Conservation (phyloP, 768 basidiomycete species). For the Leccinum broughii region DNA sequence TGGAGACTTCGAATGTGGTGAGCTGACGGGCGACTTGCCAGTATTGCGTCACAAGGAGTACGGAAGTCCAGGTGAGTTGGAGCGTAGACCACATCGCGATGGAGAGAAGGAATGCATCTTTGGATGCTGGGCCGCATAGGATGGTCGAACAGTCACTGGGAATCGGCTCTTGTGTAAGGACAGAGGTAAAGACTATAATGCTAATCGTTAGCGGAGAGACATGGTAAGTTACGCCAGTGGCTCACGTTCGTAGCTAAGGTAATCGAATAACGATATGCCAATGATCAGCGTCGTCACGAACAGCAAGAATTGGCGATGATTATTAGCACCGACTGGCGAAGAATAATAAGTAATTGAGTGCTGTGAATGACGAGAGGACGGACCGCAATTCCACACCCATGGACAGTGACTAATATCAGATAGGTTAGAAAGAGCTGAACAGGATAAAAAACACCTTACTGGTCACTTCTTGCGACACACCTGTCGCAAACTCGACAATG, state of each 20-base stretch:
- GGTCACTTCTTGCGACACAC: constrained; percentile 89
- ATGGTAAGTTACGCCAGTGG: constrained; percentile 9
- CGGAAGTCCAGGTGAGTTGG: constrained; percentile 92
- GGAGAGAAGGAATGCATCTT: constrained; percentile 82
- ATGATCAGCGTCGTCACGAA: constrained; percentile 85
- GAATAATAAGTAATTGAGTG: constrained; percentile 8
- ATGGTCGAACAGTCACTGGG: constrained; percentile 25
- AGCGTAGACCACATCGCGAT: constrained; percentile 86
- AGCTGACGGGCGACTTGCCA: constrained; percentile 95
- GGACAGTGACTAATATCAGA: constrained; percentile 77
- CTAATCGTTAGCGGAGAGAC: neutral
- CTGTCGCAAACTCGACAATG: constrained; percentile 92
- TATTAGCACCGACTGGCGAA: constrained; percentile 77
- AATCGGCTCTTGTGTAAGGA: constrained; percentile 19
- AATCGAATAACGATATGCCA: constrained; percentile 80
- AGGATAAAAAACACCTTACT: constrained; percentile 53
- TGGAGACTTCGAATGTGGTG: constrained; percentile 94
- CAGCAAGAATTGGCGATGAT: constrained; percentile 95
- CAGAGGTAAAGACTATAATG: constrained; percentile 54
- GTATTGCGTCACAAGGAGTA: constrained; percentile 82
- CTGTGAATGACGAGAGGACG: constrained; percentile 29
- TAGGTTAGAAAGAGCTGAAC: constrained; percentile 3
- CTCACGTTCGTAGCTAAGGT: constrained; percentile 81
- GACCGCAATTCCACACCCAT: constrained; percentile 99
- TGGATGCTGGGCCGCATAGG: constrained; percentile 68